A percentile compares a stretch with the other conserved stretches of the same genome.
These are phyloP conservation scores for Papiliotrema flavescens DNA, from an alignment of 1,284 basidiomycete species.

Conservation along the genomic window DNA sequence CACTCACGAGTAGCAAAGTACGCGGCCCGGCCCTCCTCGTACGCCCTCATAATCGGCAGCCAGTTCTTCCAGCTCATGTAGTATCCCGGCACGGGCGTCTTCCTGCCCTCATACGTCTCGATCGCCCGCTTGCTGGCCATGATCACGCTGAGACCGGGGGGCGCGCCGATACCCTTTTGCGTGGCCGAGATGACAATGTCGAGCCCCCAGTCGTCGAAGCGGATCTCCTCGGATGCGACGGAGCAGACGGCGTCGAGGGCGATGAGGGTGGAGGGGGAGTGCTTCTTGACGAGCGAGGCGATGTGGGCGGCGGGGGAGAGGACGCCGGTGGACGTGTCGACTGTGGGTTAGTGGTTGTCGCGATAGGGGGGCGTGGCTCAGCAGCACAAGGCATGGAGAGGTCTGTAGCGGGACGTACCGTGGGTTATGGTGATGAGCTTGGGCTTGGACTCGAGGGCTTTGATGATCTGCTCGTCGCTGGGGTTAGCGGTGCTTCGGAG, in stretches of 20 bases:
- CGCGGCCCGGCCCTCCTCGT: conserved; percentile 55
- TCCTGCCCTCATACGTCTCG: conserved; percentile 66
- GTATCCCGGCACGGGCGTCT: conserved; percentile 70
- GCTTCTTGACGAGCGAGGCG: conserved; percentile 66
- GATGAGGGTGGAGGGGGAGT: conserved; percentile 85
- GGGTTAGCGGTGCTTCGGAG: not conserved
- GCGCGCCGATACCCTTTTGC: conserved; percentile 92
- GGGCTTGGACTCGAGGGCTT: conserved; percentile 73
- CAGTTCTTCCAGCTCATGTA: conserved; percentile 92
- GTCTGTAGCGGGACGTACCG: conserved; percentile 57
- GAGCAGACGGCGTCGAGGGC: conserved; percentile 92
- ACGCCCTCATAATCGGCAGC: conserved; percentile 90
- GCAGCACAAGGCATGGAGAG: too few species aligned
- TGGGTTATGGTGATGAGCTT: conserved; percentile 92
- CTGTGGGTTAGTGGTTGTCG: conserved; percentile 11
- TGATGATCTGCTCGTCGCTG: conserved; percentile 43
- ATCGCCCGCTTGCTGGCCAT: conserved; percentile 78
- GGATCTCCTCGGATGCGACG: conserved; percentile 93
- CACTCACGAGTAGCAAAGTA: conserved; percentile 83
- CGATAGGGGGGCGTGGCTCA: too few species aligned
- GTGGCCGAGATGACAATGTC: conserved; percentile 87
- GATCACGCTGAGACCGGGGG: conserved; percentile 88
- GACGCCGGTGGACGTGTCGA: conserved; percentile 86
- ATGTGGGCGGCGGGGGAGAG: conserved; percentile 80
- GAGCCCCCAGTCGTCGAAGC: conserved; percentile 88